These are phyloP conservation scores for Aureobasidium namibiae DNA, from an alignment of 2,329 filamentous ascomycete species.

Conservation along the genomic window DNA sequence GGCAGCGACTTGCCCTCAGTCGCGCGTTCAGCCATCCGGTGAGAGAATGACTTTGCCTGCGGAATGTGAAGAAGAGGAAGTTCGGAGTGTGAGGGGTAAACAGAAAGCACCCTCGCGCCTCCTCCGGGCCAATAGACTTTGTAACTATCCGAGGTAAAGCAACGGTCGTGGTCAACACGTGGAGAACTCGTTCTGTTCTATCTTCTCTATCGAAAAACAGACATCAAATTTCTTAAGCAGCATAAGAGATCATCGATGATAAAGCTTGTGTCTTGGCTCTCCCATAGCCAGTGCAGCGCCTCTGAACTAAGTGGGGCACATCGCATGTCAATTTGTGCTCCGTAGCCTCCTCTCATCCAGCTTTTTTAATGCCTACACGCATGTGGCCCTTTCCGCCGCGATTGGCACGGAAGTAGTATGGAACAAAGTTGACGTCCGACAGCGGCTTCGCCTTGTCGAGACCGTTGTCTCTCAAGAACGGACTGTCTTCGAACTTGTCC, in stretches of 20 bases:
- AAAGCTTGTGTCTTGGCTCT: no score
- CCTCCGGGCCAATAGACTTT: not conserved
- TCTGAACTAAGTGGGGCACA: no score
- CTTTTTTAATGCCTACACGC: constrained; percentile 33
- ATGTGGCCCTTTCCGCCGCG: constrained; percentile 47
- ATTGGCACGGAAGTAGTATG: constrained; percentile 49
- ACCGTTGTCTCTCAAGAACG: not conserved
- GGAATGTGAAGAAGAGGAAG: not conserved
- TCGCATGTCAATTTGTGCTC: not conserved
- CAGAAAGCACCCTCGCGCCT: not conserved
- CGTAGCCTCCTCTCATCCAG: not conserved
- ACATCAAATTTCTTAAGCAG: no score
- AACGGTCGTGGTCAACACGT: not conserved
- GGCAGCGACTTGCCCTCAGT: not conserved
- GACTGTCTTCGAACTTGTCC: not conserved
- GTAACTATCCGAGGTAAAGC: not conserved
- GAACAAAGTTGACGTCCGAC: constrained; percentile 41
- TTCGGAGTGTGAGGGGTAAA: not conserved
- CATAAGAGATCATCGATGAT: no score
- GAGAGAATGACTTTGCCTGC: not conserved
- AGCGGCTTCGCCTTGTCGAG: constrained; percentile 1
- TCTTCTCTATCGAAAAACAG: no score
- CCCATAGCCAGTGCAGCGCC: no score
- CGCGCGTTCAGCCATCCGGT: not conserved
- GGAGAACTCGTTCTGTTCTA: no score